Evolutionary conservation across 495 filamentous ascomycete species (phyloP), one percentile per base, ranked within the genome.

Genomic region (Elaphomyces granulatus): DNA sequence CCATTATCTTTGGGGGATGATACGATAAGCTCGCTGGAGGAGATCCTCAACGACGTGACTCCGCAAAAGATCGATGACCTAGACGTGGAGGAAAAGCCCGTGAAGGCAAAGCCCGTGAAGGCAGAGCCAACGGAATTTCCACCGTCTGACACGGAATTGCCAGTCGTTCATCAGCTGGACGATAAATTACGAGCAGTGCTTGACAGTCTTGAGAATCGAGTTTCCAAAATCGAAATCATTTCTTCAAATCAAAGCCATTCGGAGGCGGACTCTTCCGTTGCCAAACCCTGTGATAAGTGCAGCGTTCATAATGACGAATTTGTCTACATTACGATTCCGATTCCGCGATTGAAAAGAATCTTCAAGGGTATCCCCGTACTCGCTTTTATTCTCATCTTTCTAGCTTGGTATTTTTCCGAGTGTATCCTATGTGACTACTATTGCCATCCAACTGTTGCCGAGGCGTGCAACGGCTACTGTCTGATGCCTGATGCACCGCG

Each of bases 111-210:
- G n/a, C n/a, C n/a, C n/a, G n/a, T n/a, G n/a, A n/a, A n/a, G n/a
- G n/a, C n/a, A n/a, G n/a, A n/a, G n/a, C n/a, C n/a, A n/a, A n/a
- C n/a, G n/a, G n/a, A n/a, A n/a, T n/a, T n/a, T n/a, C n/a, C n/a
- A n/a, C n/a, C n/a, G n/a, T n/a, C n/a, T n/a, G n/a, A n/a, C n/a
- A n/a, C n/a, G n/a, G n/a, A n/a, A n/a, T n/a, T n/a, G 10, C 44
- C 44, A 15, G 20, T 28, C 23, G 46, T 50, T 53, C 34, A 52
- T 48, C 15, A 33, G 43, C 23, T n/a, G n/a, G n/a, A n/a, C n/a
- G n/a, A n/a, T n/a, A n/a, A n/a, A n/a, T n/a, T n/a, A n/a, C 78
- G 76, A 43, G 66, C 70, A 36, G 79, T 78, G 2, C 74, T 86
- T 23, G 67, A 75, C 45, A 64, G 70, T 12, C 59, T 85, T n/a